A percentile compares a stretch with the other conserved stretches of the same genome.
These are phyloP conservation scores for Rhizophora mangle DNA, from an alignment of 345 rosid genomes.

Conservation along the genomic window DNA sequence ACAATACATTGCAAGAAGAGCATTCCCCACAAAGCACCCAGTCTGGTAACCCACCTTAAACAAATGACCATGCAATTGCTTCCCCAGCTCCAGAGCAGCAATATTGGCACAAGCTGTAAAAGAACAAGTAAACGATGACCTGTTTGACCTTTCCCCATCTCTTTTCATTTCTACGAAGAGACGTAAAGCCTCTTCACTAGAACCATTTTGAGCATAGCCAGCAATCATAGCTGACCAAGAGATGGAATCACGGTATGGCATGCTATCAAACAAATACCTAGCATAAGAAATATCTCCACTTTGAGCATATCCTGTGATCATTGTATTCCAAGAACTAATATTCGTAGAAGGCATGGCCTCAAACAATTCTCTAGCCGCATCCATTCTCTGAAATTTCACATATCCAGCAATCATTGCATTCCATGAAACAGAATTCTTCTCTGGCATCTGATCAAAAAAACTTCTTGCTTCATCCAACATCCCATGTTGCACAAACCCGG, in stretches of 20 bases:
- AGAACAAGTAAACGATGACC: conserved; percentile 57
- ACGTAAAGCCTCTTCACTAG: conserved; percentile 46
- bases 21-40: conserved; percentile 64
- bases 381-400: conserved; percentile 50
- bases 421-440: conserved; percentile 57
- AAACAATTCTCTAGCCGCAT: conserved; percentile 56
- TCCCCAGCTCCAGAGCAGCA: conserved; percentile 64
- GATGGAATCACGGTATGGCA: conserved; percentile 53
- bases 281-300: conserved; percentile 42
- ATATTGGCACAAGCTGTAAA: conserved; percentile 60
- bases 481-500: conserved; percentile 58
- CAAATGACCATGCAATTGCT: conserved; percentile 60
- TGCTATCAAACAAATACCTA: conserved; percentile 45
- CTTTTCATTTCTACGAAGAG: conserved; percentile 58
- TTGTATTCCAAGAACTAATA: conserved; percentile 64
- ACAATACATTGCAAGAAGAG: conserved; percentile 68
- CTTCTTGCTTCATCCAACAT: conserved; percentile 52
- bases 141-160: conserved; percentile 54
- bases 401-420: conserved; percentile 75
- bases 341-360: conserved; percentile 52
- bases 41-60: conserved; percentile 58
- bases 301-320: conserved; percentile 67
- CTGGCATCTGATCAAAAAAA: conserved; percentile 52
- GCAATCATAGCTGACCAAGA: conserved; percentile 82
- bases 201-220: conserved; percentile 58